These are phyloP conservation scores for Camellia oleifera DNA, from an alignment of 179 eudicot species.

Conservation along the genomic window DNA sequence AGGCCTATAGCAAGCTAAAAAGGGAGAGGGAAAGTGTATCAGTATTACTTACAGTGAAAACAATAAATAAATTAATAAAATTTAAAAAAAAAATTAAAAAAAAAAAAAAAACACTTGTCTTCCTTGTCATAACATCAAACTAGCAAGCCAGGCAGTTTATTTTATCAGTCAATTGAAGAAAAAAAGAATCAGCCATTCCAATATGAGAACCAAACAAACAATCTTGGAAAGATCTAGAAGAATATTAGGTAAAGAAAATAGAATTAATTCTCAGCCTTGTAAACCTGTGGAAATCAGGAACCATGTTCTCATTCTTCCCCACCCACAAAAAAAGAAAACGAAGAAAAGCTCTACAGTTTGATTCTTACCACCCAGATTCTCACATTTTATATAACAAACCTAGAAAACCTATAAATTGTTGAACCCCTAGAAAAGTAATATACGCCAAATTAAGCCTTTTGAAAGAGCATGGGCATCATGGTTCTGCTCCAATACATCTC, in stretches of 20 bases:
- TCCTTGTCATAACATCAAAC: neutral
- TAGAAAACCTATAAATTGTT: neutral
- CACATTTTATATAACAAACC: neutral
- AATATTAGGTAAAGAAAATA: neutral
- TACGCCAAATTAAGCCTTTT: neutral
- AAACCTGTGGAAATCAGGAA: neutral
- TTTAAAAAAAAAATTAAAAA: too few species aligned
- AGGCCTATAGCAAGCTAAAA: neutral
- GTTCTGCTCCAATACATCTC: neutral
- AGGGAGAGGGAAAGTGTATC: neutral
- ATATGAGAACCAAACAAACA: neutral
- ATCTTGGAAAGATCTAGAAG: neutral
- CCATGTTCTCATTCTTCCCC: slow-evolving; percentile 5
- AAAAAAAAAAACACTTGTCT: neutral
- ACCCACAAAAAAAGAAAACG: neutral
- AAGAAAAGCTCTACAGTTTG: neutral
- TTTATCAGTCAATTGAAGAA: neutral
- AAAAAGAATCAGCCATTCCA: neutral
- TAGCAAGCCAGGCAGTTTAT: neutral
- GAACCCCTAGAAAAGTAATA: neutral
- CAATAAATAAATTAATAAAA: neutral
- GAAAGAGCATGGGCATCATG: slow-evolving; percentile 1
- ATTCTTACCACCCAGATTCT: slow-evolving; percentile 6
- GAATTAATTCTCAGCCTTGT: slow-evolving; percentile 13
- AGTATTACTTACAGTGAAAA: neutral